A percentile compares a stretch with the other conserved stretches of the same genome.
Conservation (phyloP, 1,284 basidiomycete genomes). For the Tilletia walkeri region DNA sequence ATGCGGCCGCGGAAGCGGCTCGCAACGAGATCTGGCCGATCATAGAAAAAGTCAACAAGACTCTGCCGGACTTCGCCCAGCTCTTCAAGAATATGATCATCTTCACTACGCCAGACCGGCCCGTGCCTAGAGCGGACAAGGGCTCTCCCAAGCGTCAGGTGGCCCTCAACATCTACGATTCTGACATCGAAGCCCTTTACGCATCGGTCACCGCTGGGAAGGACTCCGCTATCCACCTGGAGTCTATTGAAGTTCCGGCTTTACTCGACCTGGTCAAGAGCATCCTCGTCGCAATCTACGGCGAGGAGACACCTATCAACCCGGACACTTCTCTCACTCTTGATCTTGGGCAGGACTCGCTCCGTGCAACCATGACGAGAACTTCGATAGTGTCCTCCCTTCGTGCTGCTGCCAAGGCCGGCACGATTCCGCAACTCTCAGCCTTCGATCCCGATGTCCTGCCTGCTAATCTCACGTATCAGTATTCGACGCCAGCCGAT, state of each 20-base stretch:
- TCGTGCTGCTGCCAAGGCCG: not conserved
- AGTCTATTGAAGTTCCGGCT: not conserved
- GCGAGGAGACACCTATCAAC: not conserved
- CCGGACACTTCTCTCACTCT: constrained; percentile 10
- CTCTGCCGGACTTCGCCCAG: constrained; percentile 3
- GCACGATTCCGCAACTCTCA: not conserved
- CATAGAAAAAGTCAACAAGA: not conserved
- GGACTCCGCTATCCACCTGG: not conserved
- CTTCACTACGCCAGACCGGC: not conserved
- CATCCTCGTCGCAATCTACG: constrained; percentile 1
- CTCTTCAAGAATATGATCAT: constrained; percentile 17
- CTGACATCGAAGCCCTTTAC: not conserved
- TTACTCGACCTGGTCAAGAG: not conserved
- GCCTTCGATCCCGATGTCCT: not conserved
- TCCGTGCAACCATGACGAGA: not conserved
- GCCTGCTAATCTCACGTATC: not conserved
- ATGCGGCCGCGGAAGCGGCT: not conserved
- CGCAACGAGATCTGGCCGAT: constrained; percentile 9
- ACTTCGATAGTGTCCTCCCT: not conserved
- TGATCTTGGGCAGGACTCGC: constrained; percentile 12
- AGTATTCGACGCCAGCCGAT: not conserved
- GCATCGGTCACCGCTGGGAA: not conserved
- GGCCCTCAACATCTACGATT: not conserved
- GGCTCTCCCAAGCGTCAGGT: constrained; percentile 10
- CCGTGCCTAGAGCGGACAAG: not conserved